phyloP scores from a whole-genome alignment of 2,329 filamentous ascomycete species.

The Tolypocladium inflatum region DNA sequence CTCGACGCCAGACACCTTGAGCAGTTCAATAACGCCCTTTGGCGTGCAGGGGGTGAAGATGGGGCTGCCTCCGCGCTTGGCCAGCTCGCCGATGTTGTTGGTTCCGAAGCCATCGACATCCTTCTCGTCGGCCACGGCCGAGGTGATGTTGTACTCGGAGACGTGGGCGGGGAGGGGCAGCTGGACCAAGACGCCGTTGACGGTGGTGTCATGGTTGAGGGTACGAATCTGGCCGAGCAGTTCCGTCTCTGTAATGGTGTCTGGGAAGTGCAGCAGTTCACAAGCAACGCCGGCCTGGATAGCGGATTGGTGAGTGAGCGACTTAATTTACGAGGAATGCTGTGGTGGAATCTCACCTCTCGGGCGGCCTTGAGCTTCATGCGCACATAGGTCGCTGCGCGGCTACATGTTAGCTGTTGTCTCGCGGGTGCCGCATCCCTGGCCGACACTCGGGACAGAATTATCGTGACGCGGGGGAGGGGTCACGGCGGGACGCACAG shows the following conservation, averaged over 20 bases:
- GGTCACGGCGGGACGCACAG: slow-evolving; percentile 36
- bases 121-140: slow-evolving; percentile 84
- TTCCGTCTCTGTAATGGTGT: slow-evolving; percentile 73
- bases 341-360: slow-evolving; percentile 50
- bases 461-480: slow-evolving; percentile 10
- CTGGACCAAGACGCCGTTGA: slow-evolving; percentile 92
- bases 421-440: neutral
- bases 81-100: slow-evolving; percentile 89
- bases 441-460: neutral
- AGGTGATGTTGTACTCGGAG: slow-evolving; percentile 83
- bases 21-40: slow-evolving; percentile 90
- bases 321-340: neutral
- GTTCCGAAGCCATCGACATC: slow-evolving; percentile 97
- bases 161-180: slow-evolving; percentile 83
- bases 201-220: slow-evolving; percentile 76
- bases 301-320: neutral
- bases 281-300: slow-evolving; percentile 80
- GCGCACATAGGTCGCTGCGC: slow-evolving; percentile 86
- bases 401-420: slow-evolving; percentile 12
- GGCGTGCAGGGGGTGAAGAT: slow-evolving; percentile 92
- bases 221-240: slow-evolving; percentile 71
- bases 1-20: slow-evolving; percentile 75
- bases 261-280: slow-evolving; percentile 74
- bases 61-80: slow-evolving; percentile 85
- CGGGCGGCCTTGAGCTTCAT: slow-evolving; percentile 98